Evolutionary conservation across 441 rosid species (phyloP).

Genomic region (Biscutella auriculata): DNA sequence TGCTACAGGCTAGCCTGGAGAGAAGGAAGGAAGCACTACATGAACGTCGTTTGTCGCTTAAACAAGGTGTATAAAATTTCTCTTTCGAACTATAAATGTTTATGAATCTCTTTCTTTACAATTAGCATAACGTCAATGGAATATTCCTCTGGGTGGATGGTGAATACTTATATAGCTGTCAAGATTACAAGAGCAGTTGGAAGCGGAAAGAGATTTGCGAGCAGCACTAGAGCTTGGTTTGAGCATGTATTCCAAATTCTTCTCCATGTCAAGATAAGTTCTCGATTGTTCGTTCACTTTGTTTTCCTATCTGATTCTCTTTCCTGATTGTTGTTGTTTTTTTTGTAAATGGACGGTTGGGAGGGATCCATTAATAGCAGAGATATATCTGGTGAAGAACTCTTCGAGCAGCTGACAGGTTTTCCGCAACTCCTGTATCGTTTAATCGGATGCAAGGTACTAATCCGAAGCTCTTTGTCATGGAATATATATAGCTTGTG

Average conservation of each 20-base stretch:
- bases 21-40: constrained; percentile 97
- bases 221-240: constrained; percentile 94
- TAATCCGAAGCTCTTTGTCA: not conserved
- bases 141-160: constrained; percentile 8
- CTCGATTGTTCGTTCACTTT: not conserved
- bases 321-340: constrained; percentile 8
- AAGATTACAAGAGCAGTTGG: constrained; percentile 96
- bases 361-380: constrained; percentile 89
- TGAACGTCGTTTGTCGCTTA: constrained; percentile 93
- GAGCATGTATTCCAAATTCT: constrained; percentile 96
- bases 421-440: constrained; percentile 81
- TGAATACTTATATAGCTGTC: constrained; percentile 47
- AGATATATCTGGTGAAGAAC: constrained; percentile 73
- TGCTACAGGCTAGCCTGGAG: constrained; percentile 95
- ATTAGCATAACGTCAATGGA: not conserved
- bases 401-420: constrained; percentile 83
- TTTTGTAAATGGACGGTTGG: not conserved
- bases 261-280: constrained; percentile 81
- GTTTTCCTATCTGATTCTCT: not conserved
- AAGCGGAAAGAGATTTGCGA: constrained; percentile 98
- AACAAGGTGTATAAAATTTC: constrained; percentile 66
- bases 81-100: not conserved
- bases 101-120: not conserved
- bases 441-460: constrained; percentile 90
- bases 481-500: not conserved